Percentiles rank a stretch among this genome's conserved stretches.
Conservation (phyloP, 495 filamentous ascomycete species). For the Staphylotrichum tortipilum region DNA sequence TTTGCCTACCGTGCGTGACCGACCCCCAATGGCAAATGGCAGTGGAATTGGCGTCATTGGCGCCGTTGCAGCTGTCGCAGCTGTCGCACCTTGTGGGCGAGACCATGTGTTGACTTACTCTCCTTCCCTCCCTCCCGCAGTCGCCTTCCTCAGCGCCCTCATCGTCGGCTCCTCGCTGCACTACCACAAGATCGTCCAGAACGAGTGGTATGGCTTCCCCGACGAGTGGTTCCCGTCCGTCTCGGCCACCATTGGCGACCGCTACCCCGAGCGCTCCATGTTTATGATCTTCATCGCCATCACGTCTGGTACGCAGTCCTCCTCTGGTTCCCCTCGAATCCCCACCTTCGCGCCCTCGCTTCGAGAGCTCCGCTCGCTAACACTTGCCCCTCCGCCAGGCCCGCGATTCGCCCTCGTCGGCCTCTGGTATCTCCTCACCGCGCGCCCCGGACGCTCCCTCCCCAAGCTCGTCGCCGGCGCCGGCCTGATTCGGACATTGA, state of each 20-base stretch:
- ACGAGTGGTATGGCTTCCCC: conserved; percentile 94
- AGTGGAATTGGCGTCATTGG: no score
- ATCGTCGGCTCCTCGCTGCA: conserved; percentile 78
- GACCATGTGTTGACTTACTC: not conserved
- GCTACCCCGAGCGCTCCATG: conserved; percentile 92
- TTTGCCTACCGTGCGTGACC: conserved; percentile 70
- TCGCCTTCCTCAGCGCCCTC: conserved; percentile 86
- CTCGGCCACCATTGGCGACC: conserved; percentile 95
- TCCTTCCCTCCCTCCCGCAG: conserved; percentile 32
- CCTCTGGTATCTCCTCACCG: conserved; percentile 86
- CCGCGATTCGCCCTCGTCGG: conserved; percentile 88
- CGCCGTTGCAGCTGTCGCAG: no score
- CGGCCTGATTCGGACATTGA: conserved; percentile 81
- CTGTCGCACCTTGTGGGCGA: no score
- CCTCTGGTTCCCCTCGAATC: no score
- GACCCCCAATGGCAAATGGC: no score
- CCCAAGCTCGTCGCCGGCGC: conserved; percentile 75
- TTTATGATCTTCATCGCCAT: conserved; percentile 97
- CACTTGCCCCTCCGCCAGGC: conserved; percentile 44
- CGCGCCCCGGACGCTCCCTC: conserved; percentile 59
- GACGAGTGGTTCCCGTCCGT: conserved; percentile 99
- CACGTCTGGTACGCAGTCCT: conserved; percentile 63
- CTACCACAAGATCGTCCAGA: conserved; percentile 94
- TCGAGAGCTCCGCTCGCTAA: no score
- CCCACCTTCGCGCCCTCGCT: no score